phyloP scores from a whole-genome alignment of 2,329 filamentous ascomycete genomes.

The Venturia nashicola region DNA sequence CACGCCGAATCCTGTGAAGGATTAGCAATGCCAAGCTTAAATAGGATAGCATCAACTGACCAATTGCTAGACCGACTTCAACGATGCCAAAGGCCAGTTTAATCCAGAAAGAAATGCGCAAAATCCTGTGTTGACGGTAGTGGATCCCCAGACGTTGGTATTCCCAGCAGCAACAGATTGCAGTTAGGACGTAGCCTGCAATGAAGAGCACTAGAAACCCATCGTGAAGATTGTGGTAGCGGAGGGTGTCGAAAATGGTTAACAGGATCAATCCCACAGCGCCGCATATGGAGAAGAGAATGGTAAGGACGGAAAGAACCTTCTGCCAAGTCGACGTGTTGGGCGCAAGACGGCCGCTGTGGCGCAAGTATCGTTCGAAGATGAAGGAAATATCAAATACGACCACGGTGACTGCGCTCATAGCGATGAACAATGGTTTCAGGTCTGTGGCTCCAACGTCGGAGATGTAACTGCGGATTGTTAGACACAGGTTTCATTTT shows the following conservation, averaged over 20 bases:
- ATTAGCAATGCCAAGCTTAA: background rate
- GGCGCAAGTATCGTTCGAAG: constrained; percentile 74
- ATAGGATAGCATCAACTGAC: constrained; percentile 15
- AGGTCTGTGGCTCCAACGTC: constrained; percentile 49
- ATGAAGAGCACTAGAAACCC: constrained; percentile 76
- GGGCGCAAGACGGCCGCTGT: constrained; percentile 61
- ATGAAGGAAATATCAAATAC: constrained; percentile 72
- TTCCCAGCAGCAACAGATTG: constrained; percentile 80
- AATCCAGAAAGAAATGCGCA: constrained; percentile 72
- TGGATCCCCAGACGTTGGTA: constrained; percentile 76
- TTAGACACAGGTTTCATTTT: background rate
- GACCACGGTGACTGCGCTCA: constrained; percentile 58
- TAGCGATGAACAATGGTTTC: constrained; percentile 68
- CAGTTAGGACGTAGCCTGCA: constrained; percentile 69
- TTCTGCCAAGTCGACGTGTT: constrained; percentile 58
- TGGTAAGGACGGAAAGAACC: constrained; percentile 46
- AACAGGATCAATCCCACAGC: constrained; percentile 72
- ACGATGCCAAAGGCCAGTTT: constrained; percentile 77
- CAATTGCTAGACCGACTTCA: constrained; percentile 58
- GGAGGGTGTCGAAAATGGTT: constrained; percentile 72
- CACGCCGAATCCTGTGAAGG: constrained; percentile 47
- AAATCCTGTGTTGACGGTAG: constrained; percentile 61
- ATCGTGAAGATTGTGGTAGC: constrained; percentile 56
- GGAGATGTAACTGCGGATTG: constrained; percentile 20
- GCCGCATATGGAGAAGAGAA: constrained; percentile 59